Evolutionary conservation across 768 basidiomycete species (phyloP).

Genomic region (Pisolithus marmoratus): DNA sequence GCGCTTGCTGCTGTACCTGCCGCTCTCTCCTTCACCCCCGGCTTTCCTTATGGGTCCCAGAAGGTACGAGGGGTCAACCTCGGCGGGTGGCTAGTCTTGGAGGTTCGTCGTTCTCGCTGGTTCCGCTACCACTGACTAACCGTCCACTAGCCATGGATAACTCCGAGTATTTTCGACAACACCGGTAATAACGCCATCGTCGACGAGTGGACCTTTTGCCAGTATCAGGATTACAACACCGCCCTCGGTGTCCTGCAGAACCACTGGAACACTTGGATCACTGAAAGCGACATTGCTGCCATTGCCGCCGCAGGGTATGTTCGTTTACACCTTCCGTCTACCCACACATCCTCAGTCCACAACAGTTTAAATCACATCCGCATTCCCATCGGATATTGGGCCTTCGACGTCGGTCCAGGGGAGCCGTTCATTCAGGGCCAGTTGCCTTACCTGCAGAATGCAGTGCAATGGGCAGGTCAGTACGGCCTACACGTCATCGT

Average conservation of each 20-base stretch:
- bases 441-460: constrained; percentile 59
- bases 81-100: constrained; percentile 58
- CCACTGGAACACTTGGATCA: constrained; percentile 85
- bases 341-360: constrained; percentile 5
- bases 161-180: constrained; percentile 64
- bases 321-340: not conserved
- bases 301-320: constrained; percentile 71
- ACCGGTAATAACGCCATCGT: constrained; percentile 49
- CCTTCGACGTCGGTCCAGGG: constrained; percentile 70
- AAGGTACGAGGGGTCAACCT: constrained; percentile 83
- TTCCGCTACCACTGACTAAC: constrained; percentile 33
- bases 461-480: constrained; percentile 62
- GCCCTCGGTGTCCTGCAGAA: constrained; percentile 49
- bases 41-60: constrained; percentile 68
- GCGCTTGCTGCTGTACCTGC: constrained; percentile 22
- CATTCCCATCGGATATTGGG: constrained; percentile 88
- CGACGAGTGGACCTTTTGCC: constrained; percentile 77
- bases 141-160: constrained; percentile 65
- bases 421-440: constrained; percentile 81
- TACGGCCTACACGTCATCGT: constrained; percentile 76
- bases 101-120: constrained; percentile 29
- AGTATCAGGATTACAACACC: constrained; percentile 45
- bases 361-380: constrained; percentile 78
- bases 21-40: constrained; percentile 36
- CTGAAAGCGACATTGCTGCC: constrained; percentile 67